These are phyloP conservation scores for Spergularia bocconei DNA, from an alignment of 148 eudicot genomes.

Conservation along the genomic window DNA sequence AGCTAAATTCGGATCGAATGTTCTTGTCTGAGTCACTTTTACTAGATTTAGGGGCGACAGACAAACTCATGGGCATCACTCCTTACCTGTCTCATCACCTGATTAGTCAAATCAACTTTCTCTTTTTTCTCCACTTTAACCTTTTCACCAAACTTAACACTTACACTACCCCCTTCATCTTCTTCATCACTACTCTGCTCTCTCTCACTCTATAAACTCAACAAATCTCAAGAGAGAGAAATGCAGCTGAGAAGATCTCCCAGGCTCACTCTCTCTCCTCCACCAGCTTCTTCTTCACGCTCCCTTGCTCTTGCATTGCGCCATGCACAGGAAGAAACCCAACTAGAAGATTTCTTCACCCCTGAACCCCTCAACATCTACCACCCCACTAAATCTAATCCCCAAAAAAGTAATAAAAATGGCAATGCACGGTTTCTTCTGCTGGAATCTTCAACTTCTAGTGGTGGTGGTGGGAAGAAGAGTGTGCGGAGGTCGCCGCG, in stretches of 20 bases:
- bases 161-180: not conserved
- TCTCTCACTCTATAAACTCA: no score
- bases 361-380: constrained; percentile 24
- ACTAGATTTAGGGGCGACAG: no score
- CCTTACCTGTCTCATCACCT: no score
- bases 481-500: constrained; percentile 25
- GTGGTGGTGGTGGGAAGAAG: not conserved
- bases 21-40: no score
- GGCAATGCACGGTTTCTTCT: not conserved
- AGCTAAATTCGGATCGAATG: no score
- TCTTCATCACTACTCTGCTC: not conserved
- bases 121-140: no score
- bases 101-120: no score
- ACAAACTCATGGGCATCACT: no score
- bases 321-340: not conserved
- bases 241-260: constrained; percentile 19
- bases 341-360: not conserved
- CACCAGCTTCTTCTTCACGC: not conserved
- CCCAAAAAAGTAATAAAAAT: not conserved
- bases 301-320: not conserved
- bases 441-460: not conserved
- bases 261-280: constrained; percentile 15
- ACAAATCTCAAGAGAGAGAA: not conserved
- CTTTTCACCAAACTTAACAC: no score
- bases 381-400: constrained; percentile 6